phyloP scores from a whole-genome alignment of 106 monocot genomes.

The Narthecium ossifragum region DNA sequence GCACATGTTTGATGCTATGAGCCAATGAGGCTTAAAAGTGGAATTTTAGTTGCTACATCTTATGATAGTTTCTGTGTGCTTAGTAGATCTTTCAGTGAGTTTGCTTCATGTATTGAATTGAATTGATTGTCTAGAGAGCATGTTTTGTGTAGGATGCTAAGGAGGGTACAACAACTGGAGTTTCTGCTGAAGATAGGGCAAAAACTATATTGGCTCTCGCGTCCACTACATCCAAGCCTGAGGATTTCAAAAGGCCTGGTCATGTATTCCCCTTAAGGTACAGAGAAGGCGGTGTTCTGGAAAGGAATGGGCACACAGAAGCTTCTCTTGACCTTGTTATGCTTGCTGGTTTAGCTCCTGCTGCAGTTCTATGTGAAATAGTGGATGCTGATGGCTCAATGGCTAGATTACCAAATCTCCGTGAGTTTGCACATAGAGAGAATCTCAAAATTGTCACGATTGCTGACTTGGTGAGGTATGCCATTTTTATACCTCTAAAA shows the following conservation, averaged over 20 bases:
- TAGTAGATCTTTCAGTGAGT: too few relatives aligned
- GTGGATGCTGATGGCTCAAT: conserved; percentile 41
- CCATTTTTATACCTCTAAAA: neutral
- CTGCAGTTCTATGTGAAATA: conserved; percentile 31
- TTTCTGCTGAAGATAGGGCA: conserved; percentile 44
- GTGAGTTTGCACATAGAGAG: conserved; percentile 35
- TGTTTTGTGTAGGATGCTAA: conserved; percentile 23
- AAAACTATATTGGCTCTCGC: conserved; percentile 30
- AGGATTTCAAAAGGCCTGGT: conserved; percentile 45
- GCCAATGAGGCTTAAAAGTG: too few relatives aligned
- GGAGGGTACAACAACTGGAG: conserved; percentile 34
- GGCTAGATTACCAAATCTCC: conserved; percentile 31
- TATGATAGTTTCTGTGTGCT: too few relatives aligned
- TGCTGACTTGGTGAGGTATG: conserved; percentile 36
- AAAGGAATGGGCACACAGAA: conserved; percentile 42
- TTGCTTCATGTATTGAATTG: neutral
- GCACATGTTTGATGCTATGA: too few relatives aligned
- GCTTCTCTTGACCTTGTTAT: conserved; percentile 35
- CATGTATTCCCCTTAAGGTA: conserved; percentile 42
- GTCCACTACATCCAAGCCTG: conserved; percentile 26
- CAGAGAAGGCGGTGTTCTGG: conserved; percentile 35
- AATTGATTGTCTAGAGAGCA: neutral
- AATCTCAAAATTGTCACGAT: conserved; percentile 42
- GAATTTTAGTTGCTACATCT: too few relatives aligned
- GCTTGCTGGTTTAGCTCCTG: conserved; percentile 27